Base-by-base conservation (phyloP, 139 green algal species). In the Picocystis salinarum region DNA sequence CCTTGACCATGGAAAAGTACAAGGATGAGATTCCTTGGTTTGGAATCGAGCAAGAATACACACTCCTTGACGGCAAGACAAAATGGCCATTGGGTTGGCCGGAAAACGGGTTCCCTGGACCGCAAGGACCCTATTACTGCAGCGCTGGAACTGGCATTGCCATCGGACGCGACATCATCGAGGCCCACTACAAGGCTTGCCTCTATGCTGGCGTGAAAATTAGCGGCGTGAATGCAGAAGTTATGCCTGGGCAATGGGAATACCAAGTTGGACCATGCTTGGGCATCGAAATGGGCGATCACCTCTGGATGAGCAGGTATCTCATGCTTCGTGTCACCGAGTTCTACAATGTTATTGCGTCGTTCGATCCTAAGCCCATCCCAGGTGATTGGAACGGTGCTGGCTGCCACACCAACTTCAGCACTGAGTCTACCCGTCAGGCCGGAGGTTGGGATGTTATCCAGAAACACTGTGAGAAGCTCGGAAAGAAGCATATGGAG, bases 211-310 rank as follows among this genome's bases (percentile, higher is more conserved):
- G 88, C 42, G 64, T 98, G 51, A 73, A 88, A 36, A 83, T 97
- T 65, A 77, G 58, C 13, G 88, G 85, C 34, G 62, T 91, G 25
- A 98, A 98, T 54, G 88, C 73, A 2, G 87, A 98, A 77, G 88
- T 98, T 27, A 92, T 98, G 77, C 85, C 88, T 17, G 67, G 73
- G 1, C 85, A 96, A 64, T 97, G 87, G 87, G 87, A 96, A 75
- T 96, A 87, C 73, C 82, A 92, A 69, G 80, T 96, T 3, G 85
- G 85, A 28, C 86, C 86, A 33, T 86, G 66, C 70, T 58, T 53
- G 12, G 86, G 86, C 53, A 96, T 95, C 46, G 56, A 63, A 19
- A 67, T 59, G 33, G 80, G 77, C 31, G 87, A 97, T 62, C 67
- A 94, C 48, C 66, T 95, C 66, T 93, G 80, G 87, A 93, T 97